Evolutionary conservation across 2,329 filamentous ascomycete genomes (phyloP).

Genomic region (Aspergillus carbonarius): DNA sequence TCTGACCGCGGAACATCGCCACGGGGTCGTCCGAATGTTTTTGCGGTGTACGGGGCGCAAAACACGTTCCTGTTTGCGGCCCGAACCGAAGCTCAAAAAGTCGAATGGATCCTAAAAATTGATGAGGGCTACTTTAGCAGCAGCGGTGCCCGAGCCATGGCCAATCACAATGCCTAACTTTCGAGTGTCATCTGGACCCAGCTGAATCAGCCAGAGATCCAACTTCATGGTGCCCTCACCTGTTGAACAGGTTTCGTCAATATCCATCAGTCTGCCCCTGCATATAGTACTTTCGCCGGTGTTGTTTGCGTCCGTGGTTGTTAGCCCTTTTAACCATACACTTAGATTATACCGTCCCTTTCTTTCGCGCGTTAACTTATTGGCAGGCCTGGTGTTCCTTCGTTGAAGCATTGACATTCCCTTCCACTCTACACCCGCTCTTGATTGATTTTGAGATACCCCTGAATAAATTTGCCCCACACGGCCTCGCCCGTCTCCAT

Average conservation of each 20-base stretch:
- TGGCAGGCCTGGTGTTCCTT: slow-evolving; percentile 22
- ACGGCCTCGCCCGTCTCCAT: slow-evolving; percentile 29
- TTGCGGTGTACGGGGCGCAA: slow-evolving; percentile 89
- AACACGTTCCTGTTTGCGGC: slow-evolving; percentile 96
- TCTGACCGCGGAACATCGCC: slow-evolving; percentile 36
- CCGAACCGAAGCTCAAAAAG: slow-evolving; percentile 84
- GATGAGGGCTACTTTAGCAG: slow-evolving; percentile 72
- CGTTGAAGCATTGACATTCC: slow-evolving; percentile 14
- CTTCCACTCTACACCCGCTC: slow-evolving; percentile 22
- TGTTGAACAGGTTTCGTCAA: slow-evolving; percentile 8
- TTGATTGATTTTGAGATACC: slow-evolving; percentile 40
- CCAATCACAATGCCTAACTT: slow-evolving; percentile 12
- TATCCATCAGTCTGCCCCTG: neutral
- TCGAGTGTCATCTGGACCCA: slow-evolving; percentile 13
- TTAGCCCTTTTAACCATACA: neutral
- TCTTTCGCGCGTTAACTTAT: slow-evolving; percentile 13
- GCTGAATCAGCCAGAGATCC: slow-evolving; percentile 17
- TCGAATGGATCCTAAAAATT: slow-evolving; percentile 94
- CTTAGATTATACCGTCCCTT: neutral
- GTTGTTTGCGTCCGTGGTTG: neutral
- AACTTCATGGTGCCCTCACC: neutral
- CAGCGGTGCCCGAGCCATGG: slow-evolving; percentile 25
- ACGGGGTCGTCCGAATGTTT: slow-evolving; percentile 67
- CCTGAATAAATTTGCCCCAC: slow-evolving; percentile 36
- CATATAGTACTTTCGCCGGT: neutral